phyloP scores from a whole-genome alignment of 257 asterid species.

The Solanum appendiculatum region DNA sequence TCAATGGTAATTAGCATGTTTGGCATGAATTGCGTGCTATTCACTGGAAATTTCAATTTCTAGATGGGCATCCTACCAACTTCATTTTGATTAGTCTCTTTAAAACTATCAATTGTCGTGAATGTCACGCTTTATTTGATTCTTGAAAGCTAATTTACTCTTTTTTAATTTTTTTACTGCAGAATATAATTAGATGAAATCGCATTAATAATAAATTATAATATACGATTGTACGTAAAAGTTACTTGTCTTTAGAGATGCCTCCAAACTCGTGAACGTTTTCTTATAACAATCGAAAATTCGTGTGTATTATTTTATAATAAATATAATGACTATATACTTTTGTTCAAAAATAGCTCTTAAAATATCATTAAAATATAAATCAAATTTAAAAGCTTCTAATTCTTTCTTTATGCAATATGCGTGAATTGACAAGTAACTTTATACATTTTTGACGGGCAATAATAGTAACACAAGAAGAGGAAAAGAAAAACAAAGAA shows the following conservation, averaged over 20 bases:
- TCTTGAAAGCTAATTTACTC: neutral
- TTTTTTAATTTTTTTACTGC: neutral
- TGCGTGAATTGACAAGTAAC: neutral
- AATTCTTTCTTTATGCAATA: neutral
- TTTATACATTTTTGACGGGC: neutral
- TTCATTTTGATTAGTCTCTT: neutral
- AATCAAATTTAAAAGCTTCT: neutral
- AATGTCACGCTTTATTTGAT: constrained; percentile 6
- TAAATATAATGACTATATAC: neutral
- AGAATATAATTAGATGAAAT: neutral
- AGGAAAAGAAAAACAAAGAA: neutral
- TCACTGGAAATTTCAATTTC: neutral
- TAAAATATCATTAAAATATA: neutral
- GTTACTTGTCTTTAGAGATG: neutral
- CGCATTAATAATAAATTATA: neutral
- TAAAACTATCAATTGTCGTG: neutral
- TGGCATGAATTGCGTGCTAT: constrained; percentile 13
- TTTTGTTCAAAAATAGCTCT: neutral
- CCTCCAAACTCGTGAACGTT: neutral
- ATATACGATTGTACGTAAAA: neutral
- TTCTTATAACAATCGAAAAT: neutral
- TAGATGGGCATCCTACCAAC: constrained; percentile 20
- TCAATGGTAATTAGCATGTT: constrained; percentile 5
- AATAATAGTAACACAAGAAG: neutral
- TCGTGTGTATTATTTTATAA: neutral